Percentiles rank a stretch among this genome's conserved stretches.
These are phyloP conservation scores for Ustilago sp. DNA, from an alignment of 1,284 basidiomycete genomes.

Conservation along the genomic window DNA sequence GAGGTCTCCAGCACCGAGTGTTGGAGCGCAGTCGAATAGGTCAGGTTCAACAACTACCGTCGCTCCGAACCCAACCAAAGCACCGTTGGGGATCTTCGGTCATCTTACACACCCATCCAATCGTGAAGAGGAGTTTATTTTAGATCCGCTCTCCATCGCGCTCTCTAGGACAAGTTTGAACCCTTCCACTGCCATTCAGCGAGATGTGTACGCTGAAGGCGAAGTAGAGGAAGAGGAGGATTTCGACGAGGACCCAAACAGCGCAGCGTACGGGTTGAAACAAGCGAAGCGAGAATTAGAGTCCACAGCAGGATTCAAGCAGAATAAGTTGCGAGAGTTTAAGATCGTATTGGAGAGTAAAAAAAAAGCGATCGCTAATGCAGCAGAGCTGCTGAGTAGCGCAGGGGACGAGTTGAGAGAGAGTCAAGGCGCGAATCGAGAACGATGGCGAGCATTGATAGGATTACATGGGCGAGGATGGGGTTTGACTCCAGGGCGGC, in stretches of 20 bases:
- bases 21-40: slow-evolving; percentile 20
- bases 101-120: slow-evolving; percentile 14
- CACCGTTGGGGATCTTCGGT: slow-evolving; percentile 36
- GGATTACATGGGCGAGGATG: slow-evolving; percentile 54
- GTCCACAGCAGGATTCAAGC: slow-evolving; percentile 3
- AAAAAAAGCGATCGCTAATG: slow-evolving; percentile 32
- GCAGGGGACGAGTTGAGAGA: slow-evolving; percentile 50
- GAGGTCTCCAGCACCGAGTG: slow-evolving; percentile 31
- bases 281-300: slow-evolving; percentile 32
- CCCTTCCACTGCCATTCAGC: slow-evolving; percentile 12
- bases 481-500: slow-evolving; percentile 59
- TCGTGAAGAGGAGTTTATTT: slow-evolving; percentile 44
- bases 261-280: slow-evolving; percentile 18
- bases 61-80: not conserved
- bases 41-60: slow-evolving; percentile 8
- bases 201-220: not conserved
- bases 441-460: slow-evolving; percentile 51
- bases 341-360: slow-evolving; percentile 54
- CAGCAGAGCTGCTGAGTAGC: slow-evolving; percentile 46
- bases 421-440: slow-evolving; percentile 36
- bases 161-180: slow-evolving; percentile 32
- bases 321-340: slow-evolving; percentile 26
- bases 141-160: slow-evolving; percentile 42
- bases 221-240: slow-evolving; percentile 24
- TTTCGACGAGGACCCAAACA: slow-evolving; percentile 27